Evolutionary conservation across 2,329 filamentous ascomycete genomes (phyloP).

Genomic region (Penicillium sp.): DNA sequence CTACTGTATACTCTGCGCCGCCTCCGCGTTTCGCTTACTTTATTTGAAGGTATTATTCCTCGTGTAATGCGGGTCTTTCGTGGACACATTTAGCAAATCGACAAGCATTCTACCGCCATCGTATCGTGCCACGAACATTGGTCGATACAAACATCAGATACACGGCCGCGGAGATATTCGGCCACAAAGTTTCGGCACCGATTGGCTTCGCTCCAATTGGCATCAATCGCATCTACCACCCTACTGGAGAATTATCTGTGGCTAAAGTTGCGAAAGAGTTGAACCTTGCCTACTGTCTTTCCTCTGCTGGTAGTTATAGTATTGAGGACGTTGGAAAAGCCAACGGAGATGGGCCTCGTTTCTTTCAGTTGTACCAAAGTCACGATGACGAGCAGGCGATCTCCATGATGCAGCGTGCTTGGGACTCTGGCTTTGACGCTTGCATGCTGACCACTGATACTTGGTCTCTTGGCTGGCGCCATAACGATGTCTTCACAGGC

Average conservation of each 20-base stretch:
- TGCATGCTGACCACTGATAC: constrained; percentile 65
- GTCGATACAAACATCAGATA: constrained; percentile 62
- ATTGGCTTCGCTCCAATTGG: constrained; percentile 67
- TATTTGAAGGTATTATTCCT: constrained; percentile 11
- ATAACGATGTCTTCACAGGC: constrained; percentile 56
- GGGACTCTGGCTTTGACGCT: constrained; percentile 56
- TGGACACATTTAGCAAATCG: constrained; percentile 55
- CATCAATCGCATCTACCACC: constrained; percentile 67
- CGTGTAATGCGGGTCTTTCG: constrained; percentile 34
- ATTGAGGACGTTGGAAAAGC: constrained; percentile 61
- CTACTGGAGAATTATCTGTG: constrained; percentile 59
- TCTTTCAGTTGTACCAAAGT: constrained; percentile 66
- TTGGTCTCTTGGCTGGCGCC: constrained; percentile 64
- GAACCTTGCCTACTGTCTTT: constrained; percentile 59
- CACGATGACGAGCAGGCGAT: constrained; percentile 63
- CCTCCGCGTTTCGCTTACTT: not conserved
- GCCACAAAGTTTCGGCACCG: constrained; percentile 59
- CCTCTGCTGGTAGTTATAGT: constrained; percentile 48
- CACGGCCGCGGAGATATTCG: constrained; percentile 60
- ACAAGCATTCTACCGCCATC: constrained; percentile 64
- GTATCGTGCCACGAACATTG: constrained; percentile 62
- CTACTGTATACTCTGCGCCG: no score
- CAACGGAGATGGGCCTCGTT: constrained; percentile 54
- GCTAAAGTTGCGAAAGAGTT: constrained; percentile 62
- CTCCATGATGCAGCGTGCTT: constrained; percentile 57